Evolutionary conservation across 179 eudicot genomes (phyloP).

Genomic region (Vitellaria paradoxa): DNA sequence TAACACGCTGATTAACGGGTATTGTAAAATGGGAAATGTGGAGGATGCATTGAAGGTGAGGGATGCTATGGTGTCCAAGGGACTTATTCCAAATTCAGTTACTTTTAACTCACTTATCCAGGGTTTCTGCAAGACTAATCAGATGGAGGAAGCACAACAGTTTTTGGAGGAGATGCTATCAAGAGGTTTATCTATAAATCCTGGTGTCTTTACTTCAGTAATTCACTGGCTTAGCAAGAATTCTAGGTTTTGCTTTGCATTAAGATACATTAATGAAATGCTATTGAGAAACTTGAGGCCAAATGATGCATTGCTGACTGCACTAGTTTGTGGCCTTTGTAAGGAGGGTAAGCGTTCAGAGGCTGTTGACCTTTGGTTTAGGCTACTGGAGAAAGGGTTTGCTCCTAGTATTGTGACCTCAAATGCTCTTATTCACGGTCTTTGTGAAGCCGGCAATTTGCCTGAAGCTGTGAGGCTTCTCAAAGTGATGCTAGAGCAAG

Average conservation of each 20-base stretch:
- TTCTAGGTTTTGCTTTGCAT: constrained; percentile 45
- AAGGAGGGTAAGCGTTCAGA: constrained; percentile 48
- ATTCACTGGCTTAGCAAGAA: constrained; percentile 43
- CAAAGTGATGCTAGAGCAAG: constrained; percentile 59
- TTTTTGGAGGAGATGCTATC: constrained; percentile 61
- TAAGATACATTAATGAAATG: constrained; percentile 52
- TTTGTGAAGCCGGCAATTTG: constrained; percentile 57
- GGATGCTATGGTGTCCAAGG: constrained; percentile 58
- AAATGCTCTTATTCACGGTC: constrained; percentile 78
- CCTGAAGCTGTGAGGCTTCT: constrained; percentile 59
- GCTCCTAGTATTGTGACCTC: constrained; percentile 61
- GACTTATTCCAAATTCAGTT: constrained; percentile 55
- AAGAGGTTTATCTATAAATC: constrained; percentile 39
- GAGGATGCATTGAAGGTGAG: constrained; percentile 49
- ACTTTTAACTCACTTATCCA: constrained; percentile 64
- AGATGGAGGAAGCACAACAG: constrained; percentile 53
- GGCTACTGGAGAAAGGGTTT: constrained; percentile 47
- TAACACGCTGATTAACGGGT: constrained; percentile 76
- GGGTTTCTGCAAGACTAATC: constrained; percentile 67
- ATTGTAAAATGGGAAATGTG: constrained; percentile 61
- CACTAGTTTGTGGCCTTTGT: constrained; percentile 58
- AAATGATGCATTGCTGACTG: constrained; percentile 60
- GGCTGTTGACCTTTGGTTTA: constrained; percentile 68
- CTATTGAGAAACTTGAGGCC: constrained; percentile 61
- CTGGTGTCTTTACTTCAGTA: constrained; percentile 55